Base-by-base conservation (phyloP, 495 filamentous ascomycete genomes). In the Stereocaulon alpinum region DNA sequence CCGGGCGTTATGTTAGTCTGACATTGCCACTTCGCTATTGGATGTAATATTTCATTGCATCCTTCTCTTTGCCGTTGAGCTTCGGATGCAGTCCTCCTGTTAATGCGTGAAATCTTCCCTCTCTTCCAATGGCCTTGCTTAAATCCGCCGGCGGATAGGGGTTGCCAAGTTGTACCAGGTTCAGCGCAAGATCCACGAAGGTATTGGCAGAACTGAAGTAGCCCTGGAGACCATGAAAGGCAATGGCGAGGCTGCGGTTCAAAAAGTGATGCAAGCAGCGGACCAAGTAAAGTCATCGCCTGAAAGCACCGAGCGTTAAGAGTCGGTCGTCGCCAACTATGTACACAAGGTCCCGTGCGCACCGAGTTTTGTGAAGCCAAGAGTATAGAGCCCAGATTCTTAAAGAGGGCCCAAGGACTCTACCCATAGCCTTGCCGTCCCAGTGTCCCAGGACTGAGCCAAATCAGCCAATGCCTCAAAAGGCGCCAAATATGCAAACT, bases 201-300 rank as follows among this genome's bases (percentile, higher is more conserved):
- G 47, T 24, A 60, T 60, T 20, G 57, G 57, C 29, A 20, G 47
- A 18, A 40, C 42, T 29, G 57, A 53, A 48, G 41, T 42, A 34
- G 29, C 40, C 15, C 40, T 60, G 14, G 57, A 60, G 34, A 34
- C 18, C 4, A 15, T 30, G 20, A 47, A 37, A 27, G 57, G 48
- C 17, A 30, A 60, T 42, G 17, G 20, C 12, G 20, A 41, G 32
- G 57, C 44, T 53, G 48, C 57, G 42, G 20, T 47, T 20, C 10
- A 24, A 17, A 14, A 27, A 5, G 20, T 27, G 18, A 27, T 47
- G 44, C 20, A 24, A 10, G 44, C 11, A 47, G 44, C 22, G 14
- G 20, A 14, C 18, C 20, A 27, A 47, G 17, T 11, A 47, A 47
- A 47, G 1, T 20, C 11, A 27, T 47, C 44, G 18, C 44, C 9